Evolutionary conservation across 2,329 filamentous ascomycete species (phyloP), one percentile per base, ranked within the genome.

Genomic region (Fusarium clavum): DNA sequence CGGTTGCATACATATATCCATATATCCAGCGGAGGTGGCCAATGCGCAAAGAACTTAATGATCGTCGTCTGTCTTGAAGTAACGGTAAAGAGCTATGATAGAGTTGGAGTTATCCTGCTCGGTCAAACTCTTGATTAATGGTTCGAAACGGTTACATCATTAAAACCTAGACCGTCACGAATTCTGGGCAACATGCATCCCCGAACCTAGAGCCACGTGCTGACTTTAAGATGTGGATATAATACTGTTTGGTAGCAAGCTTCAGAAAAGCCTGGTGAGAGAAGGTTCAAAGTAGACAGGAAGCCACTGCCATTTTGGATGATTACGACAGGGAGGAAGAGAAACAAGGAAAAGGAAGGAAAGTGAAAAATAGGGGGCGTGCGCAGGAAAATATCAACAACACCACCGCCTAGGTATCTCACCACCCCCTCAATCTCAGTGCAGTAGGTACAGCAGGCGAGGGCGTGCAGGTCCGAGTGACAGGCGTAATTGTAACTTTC

Each of bases 291-390:
- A n/a, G 24, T 9, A 20, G n/a, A 53, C 22, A 52, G 30, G 13
- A 32, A 27, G 48, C 22, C 16, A 20, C 32, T 38, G 13, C 12
- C 24, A 38, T 38, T 27, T 13, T 20, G 9, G 41, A 27, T 40
- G 52, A 57, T 40, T 32, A 44, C 43, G 41, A 51, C 27, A 61
- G 48, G 56, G 47, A 57, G 34, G 30, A 24, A 47, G n/a, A 10
- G 24, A 41, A 27, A 16, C 9, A 20, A 40, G 49, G 27, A 16
- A 29, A 41, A 22, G 24, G 7, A 51, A 38, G 20, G 18, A 22
- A 52, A 27, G 46, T 40, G 38, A 29, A 45, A 49, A 49, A 20
- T 58, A 64, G 40, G 34, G 51, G 67, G 61, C 48, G 67, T 70
- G 61, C 57, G 34, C 12, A 25, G 22, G 20, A 34, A 38, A 25